These are phyloP conservation scores for Cystobasidium slooffiae DNA, from an alignment of 1,284 basidiomycete genomes.

Conservation along the genomic window DNA sequence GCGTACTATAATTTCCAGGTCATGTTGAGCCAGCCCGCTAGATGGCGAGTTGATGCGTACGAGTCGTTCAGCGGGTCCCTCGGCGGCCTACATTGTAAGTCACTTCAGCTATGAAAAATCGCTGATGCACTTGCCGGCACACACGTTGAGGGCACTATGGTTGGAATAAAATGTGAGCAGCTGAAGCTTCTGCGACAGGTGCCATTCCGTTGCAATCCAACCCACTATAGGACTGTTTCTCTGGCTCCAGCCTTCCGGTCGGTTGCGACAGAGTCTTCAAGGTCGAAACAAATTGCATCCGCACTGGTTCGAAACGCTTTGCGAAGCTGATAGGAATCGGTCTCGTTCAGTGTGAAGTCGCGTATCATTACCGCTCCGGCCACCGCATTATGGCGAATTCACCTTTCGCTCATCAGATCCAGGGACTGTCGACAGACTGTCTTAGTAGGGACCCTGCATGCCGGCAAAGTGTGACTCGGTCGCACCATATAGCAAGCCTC, in stretches of 20 bases:
- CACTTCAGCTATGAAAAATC: too few species aligned
- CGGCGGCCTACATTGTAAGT: conserved; percentile 9
- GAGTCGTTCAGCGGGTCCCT: conserved; percentile 39
- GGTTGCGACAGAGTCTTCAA: conserved; percentile 48
- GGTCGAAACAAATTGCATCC: conserved; percentile 44
- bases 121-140: too few species aligned
- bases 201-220: neutral
- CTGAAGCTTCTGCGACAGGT: neutral
- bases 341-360: neutral
- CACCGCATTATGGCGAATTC: neutral
- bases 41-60: conserved; percentile 76
- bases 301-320: conserved; percentile 20
- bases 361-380: neutral
- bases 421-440: conserved; percentile 9
- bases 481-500: conserved; percentile 8
- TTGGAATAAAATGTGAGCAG: neutral
- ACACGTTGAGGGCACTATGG: conserved; percentile 29
- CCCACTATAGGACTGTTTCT: conserved; percentile 45
- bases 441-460: too few species aligned
- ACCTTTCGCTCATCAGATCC: conserved; percentile 39
- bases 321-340: neutral
- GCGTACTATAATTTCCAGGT: conserved; percentile 72
- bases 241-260: conserved; percentile 49
- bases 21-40: conserved; percentile 72
- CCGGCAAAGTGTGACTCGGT: too few species aligned